Conservation (phyloP, 306 rosid genomes). For the Hippophae rhamnoides region DNA sequence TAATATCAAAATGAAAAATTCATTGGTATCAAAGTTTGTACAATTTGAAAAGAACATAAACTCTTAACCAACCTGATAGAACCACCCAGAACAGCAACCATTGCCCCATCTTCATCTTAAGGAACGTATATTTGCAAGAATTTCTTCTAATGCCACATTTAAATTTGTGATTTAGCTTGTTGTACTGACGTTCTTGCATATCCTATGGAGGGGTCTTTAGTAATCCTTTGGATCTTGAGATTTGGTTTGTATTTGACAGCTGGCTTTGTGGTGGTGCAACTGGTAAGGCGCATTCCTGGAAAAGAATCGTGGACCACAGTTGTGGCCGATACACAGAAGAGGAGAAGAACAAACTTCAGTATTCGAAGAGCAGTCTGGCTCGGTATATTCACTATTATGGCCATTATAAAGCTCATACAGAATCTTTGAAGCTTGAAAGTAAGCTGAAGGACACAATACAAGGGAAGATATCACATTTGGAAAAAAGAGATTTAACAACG, state of each 20-base stretch:
- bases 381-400: constrained; percentile 29
- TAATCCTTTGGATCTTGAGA: too few relatives aligned
- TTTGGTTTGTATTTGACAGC: constrained; percentile 6
- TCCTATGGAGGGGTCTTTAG: not conserved
- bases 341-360: constrained; percentile 1
- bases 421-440: constrained; percentile 25
- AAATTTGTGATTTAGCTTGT: not conserved
- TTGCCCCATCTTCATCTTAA: too few relatives aligned
- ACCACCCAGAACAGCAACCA: too few relatives aligned
- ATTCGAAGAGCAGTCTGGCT: constrained; percentile 21
- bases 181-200: not conserved
- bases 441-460: constrained; percentile 11
- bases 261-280: constrained; percentile 37
- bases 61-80: too few relatives aligned
- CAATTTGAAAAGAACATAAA: too few relatives aligned
- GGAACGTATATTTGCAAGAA: too few relatives aligned
- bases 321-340: constrained; percentile 33
- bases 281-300: constrained; percentile 17
- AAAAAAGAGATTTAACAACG: not conserved
- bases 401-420: constrained; percentile 29
- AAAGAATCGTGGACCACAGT: constrained; percentile 17
- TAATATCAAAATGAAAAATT: too few relatives aligned
- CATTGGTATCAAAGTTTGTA: too few relatives aligned
- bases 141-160: too few relatives aligned
- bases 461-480: constrained; percentile 13